Base-by-base conservation (phyloP, 2,329 filamentous ascomycete species). In the Nemania sp. region DNA sequence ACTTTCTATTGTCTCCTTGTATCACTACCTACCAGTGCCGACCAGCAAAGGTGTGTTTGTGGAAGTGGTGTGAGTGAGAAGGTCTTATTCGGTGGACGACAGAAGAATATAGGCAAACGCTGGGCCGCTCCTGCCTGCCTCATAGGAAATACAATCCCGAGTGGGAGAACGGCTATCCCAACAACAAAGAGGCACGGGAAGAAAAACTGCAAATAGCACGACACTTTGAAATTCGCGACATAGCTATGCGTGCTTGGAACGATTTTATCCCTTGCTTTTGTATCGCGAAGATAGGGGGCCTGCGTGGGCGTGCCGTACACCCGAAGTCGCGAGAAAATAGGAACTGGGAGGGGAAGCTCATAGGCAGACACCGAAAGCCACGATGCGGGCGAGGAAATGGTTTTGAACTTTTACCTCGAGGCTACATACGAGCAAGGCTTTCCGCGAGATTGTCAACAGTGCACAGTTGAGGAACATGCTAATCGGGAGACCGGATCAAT, bases 1-100 rank as follows among this genome's bases (percentile, higher is more conserved):
- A 12, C 45, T 45, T 54, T 49, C 42, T 48, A 22, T 36, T 36
- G 43, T 44, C 50, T 49, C 31, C 40, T 52, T 56, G 57, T 59
- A 56, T 50, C 56, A 59, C 49, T 54, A 46, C 49, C 49, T 54
- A 46, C 49, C 51, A 53, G 46, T 40, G 37, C 49, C 49, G 17
- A 52, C 26, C 28, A 51, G 49, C 48, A 52, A 56, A 36, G 55
- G 55, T 39, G 52, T 60, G 45, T 51, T 34, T 46, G 52, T 46
- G 50, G 48, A 30, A 50, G 48, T 48, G 49, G 39, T 20, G 36
- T 48, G 54, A 51, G 42, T 51, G 40, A 51, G 15, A 45, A 54
- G 19, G 44, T 41, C 42, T 34, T 41, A n/a, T 40, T 20, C 37
- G 40, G 31, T 47, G 44, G 52, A 56, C 31, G 51, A 49, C 2